Base-by-base conservation (phyloP, 1,284 basidiomycete genomes). In the Microbotryum intermedium region DNA sequence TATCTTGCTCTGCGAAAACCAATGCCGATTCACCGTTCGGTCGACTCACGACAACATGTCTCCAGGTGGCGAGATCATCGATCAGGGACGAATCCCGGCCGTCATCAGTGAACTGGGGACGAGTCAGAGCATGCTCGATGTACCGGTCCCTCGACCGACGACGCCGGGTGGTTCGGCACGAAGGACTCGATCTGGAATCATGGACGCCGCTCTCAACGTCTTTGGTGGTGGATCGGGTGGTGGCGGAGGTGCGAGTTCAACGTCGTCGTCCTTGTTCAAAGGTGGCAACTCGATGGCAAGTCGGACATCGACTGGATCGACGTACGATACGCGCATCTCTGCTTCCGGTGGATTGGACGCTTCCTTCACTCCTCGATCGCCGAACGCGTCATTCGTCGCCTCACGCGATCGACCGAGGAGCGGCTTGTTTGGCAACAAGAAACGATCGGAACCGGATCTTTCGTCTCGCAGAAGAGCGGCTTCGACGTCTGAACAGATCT, bases 51-150 rank as follows among this genome's bases (percentile, higher is more conserved):
- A n/a, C 21, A 6, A 7, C 39, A 23, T 20, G 6, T 21, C 16
- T 23, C 25, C 28, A 3, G 4, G 20, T 16, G 8, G 43, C 42
- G 48, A 60, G 63, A 4, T 61, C 65, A 50, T 61, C 45, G 13
- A 47, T 11, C 52, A 58, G 47, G 47, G 21, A n/a, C 57, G 64
- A n/a, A 58, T 68, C 47, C 48, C 52, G 6, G 29, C 53, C 2
- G 66, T 61, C 5, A 47, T 68, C 23, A 61, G 57, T 5, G 57
- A 55, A 3, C 46, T 66, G 44, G 61, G 66, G 62, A n/a, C 50
- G 53, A 47, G 39, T 25, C 50, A 59, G 51, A 58, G 58, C 5
- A 45, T 67, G 5, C 58, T 45, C 56, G 25, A 50, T 4, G 55
- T 67, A 44, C 65, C 62, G 3, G n/a, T 23, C 6, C n/a, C 52